Evolutionary conservation across 179 eudicot species (phyloP).

Genomic region (Silene noctiflora): DNA sequence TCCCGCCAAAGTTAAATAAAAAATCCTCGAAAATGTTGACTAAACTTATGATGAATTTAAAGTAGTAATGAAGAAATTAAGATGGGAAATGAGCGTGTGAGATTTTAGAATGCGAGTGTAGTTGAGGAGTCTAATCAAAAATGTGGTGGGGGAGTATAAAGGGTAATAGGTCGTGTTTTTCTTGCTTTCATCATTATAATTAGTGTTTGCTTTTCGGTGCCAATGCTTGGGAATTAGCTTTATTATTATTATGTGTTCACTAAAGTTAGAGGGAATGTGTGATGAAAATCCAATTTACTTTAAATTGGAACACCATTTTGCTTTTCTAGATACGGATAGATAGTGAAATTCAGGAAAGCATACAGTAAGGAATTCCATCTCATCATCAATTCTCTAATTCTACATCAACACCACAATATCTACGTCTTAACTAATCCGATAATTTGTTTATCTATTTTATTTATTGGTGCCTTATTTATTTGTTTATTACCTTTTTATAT

Average conservation of each 20-base stretch:
- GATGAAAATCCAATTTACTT: conserved; percentile 8
- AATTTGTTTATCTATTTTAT: too few relatives aligned
- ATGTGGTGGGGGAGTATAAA: not conserved
- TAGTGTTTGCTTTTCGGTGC: conserved; percentile 73
- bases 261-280: not conserved
- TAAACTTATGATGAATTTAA: not conserved
- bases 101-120: conserved; percentile 38
- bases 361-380: not conserved
- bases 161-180: conserved; percentile 26
- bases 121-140: conserved; percentile 70
- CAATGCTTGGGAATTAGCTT: conserved; percentile 25
- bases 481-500: too few relatives aligned
- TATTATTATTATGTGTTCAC: conserved; percentile 2
- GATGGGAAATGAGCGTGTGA: conserved; percentile 26
- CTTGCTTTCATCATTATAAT: conserved; percentile 50
- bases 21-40: too few relatives aligned
- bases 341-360: not conserved
- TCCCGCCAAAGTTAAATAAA: too few relatives aligned
- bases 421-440: too few relatives aligned
- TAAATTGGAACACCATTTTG: conserved; percentile 3
- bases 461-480: too few relatives aligned
- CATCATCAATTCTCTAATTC: not conserved
- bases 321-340: conserved; percentile 24
- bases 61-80: not conserved
- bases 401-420: too few relatives aligned